These are phyloP conservation scores for Hemisphaericaspora xylofermentans DNA, from an alignment of 1,139 yeast species.

Conservation along the genomic window DNA sequence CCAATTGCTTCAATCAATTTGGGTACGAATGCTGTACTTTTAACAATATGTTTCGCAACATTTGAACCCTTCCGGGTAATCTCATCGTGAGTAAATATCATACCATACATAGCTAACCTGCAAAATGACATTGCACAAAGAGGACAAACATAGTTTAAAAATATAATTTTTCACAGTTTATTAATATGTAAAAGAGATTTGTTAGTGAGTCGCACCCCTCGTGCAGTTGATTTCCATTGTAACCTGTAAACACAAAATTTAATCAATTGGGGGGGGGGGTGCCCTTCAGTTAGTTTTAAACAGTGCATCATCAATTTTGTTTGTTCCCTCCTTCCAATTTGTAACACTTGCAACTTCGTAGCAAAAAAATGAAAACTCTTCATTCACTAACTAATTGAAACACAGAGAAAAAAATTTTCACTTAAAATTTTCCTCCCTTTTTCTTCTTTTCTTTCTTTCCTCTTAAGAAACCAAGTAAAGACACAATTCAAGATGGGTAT, in stretches of 20 bases:
- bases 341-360: not conserved
- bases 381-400: not conserved
- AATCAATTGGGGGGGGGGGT: not conserved
- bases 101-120: slow-evolving; percentile 3
- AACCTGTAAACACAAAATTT: slow-evolving; percentile 1
- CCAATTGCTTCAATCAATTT: too few relatives aligned
- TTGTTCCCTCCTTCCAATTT: too few relatives aligned
- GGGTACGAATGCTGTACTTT: too few relatives aligned
- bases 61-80: slow-evolving; percentile 2
- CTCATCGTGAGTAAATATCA: slow-evolving; percentile 2
- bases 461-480: slow-evolving; percentile 17
- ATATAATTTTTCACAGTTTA: not conserved
- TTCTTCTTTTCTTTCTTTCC: slow-evolving; percentile 14
- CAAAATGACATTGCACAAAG: not conserved
- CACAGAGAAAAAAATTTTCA: not conserved
- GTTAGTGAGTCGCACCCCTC: slow-evolving; percentile 1
- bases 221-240: slow-evolving; percentile 3
- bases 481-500: slow-evolving; percentile 40
- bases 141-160: not conserved
- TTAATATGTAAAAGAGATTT: not conserved
- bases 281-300: too few relatives aligned
- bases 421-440: slow-evolving; percentile 9
- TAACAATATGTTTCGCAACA: too few relatives aligned
- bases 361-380: not conserved
- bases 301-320: too few relatives aligned